phyloP scores from a whole-genome alignment of 73 alveolate species.

The Uronychia binucleata region DNA sequence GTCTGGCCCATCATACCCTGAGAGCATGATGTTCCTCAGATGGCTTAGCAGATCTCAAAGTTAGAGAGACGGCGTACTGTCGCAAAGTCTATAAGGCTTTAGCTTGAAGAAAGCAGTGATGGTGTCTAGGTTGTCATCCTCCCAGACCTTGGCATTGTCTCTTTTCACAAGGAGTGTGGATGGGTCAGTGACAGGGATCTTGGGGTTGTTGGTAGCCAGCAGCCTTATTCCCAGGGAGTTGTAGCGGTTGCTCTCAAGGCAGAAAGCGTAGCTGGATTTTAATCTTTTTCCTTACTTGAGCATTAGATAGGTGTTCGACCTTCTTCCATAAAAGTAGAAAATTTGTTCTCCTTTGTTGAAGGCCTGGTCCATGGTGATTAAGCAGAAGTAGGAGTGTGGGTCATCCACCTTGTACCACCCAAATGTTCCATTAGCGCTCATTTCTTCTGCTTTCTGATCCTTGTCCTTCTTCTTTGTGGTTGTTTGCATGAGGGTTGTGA shows the following conservation, averaged over 20 bases:
- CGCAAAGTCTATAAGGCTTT: constrained; percentile 18
- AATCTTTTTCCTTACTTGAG: constrained; percentile 18
- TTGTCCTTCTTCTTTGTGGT: constrained; percentile 30
- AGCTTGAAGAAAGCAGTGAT: constrained; percentile 31
- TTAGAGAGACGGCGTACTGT: background rate
- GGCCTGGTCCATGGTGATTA: background rate
- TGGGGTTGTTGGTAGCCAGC: constrained; percentile 27
- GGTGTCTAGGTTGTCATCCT: constrained; percentile 43
- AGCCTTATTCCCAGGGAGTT: constrained; percentile 35
- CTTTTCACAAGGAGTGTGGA: constrained; percentile 11
- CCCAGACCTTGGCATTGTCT: constrained; percentile 4
- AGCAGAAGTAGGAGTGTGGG: constrained; percentile 24
- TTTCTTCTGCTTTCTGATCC: constrained; percentile 20
- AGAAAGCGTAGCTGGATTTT: constrained; percentile 37
- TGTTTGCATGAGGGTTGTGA: background rate
- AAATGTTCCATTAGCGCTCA: background rate
- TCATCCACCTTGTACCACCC: constrained; percentile 38
- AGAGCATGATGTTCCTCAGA: constrained; percentile 26
- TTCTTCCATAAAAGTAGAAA: constrained; percentile 28
- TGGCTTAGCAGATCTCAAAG: constrained; percentile 8
- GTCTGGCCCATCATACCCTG: constrained; percentile 26
- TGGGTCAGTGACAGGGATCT: constrained; percentile 6
- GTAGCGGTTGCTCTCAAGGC: constrained; percentile 27
- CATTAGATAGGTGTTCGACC: constrained; percentile 39
- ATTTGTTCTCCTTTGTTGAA: constrained; percentile 22